These are phyloP conservation scores for Ogataea degrootiae DNA, from an alignment of 805 yeast species.

Conservation along the genomic window DNA sequence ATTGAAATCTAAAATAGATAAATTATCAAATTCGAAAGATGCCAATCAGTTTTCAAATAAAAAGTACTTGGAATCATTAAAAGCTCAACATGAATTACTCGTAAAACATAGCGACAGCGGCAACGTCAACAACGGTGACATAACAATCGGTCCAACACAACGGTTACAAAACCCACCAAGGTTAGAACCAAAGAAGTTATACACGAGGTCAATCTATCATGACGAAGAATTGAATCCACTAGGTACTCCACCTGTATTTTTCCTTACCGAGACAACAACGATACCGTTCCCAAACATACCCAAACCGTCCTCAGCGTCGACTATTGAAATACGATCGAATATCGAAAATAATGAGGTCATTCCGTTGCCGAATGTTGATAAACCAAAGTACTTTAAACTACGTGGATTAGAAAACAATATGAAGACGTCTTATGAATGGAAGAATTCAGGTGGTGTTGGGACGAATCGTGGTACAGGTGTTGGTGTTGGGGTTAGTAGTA, in stretches of 20 bases:
- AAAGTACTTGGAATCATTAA: conserved; percentile 13
- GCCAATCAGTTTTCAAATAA: conserved; percentile 11
- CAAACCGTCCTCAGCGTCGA: conserved; percentile 32
- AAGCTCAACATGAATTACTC: conserved; percentile 12
- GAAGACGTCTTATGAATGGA: too few species aligned
- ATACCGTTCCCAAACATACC: conserved; percentile 20
- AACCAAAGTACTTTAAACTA: conserved; percentile 44
- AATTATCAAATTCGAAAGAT: conserved; percentile 6
- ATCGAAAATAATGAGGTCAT: conserved; percentile 2
- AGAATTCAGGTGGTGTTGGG: too few species aligned
- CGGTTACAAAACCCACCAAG: neutral
- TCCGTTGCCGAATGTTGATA: conserved; percentile 36
- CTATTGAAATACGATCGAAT: conserved; percentile 4
- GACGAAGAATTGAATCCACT: conserved; percentile 64
- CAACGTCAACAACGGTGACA: conserved; percentile 2
- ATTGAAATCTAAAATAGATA: conserved; percentile 9
- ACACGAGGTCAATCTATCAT: conserved; percentile 49
- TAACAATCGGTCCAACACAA: neutral
- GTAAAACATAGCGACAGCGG: conserved; percentile 10
- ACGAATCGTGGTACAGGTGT: too few species aligned
- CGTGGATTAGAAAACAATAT: conserved; percentile 14
- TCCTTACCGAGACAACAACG: conserved; percentile 22
- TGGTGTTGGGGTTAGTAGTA: too few species aligned
- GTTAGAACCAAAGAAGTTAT: conserved; percentile 30
- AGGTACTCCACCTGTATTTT: conserved; percentile 40